Evolutionary conservation across 139 green algal species (phyloP), one percentile per base, ranked within the genome.

Genomic region (Coelastrella sp.): DNA sequence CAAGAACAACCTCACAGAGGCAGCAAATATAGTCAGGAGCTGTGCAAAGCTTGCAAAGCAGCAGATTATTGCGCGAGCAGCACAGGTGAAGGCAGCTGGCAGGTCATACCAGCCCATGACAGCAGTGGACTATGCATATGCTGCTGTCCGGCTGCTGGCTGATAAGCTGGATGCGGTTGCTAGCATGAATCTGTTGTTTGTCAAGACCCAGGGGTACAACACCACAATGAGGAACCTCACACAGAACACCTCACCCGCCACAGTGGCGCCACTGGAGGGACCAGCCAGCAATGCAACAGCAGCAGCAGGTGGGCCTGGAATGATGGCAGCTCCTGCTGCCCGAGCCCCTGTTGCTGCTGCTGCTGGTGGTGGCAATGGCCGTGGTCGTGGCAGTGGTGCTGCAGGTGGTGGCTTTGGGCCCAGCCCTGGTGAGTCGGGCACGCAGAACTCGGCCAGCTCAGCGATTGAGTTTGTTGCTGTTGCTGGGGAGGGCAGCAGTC

Each of bases 201-300:
- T 84, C 15, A 88, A 88, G 68, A 88, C 84, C 17, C 85, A 90
- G 85, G 85, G 73, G 57, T 84, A 78, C 59, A 90, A 90, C 74
- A 90, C 56, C 49, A 90, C 85, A 9, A 56, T 90, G 85, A 76
- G 85, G 20, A 81, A 80, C 68, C 85, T 90, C 14, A 83, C 58
- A 74, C 73, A 68, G 35, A 88, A 88, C 84, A 80, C 68, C 20
- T 66, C 84, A 27, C 68, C 84, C 12, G 68, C 84, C n/a, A 68
- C 84, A 24, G 61, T 58, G 22, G 84, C 68, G 24, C 57, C 73
- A 58, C 73, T 57, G 25, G 84, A 63, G 24, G 84, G 84, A 10
- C 70, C 70, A 78, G 12, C 68, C 24, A 76, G 68, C 68, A 60
- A 10, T 59, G 66, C 63, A 60, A 66, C 65, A 56, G 84, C 19